These are phyloP conservation scores for Aureobasidium sp. DNA, from an alignment of 2,329 filamentous ascomycete genomes.

Conservation along the genomic window DNA sequence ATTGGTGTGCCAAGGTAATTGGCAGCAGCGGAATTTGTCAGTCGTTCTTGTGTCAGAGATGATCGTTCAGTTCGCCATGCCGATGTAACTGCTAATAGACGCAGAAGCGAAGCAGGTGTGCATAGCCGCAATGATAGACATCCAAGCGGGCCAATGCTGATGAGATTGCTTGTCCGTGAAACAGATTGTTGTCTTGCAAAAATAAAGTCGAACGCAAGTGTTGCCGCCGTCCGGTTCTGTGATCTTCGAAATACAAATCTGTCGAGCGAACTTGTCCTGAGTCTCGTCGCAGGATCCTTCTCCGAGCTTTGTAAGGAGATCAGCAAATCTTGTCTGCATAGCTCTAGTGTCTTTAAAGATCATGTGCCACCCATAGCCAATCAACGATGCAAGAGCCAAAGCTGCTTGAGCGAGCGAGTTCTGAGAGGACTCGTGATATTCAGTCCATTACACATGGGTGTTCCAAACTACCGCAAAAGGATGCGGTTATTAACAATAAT, in stretches of 20 bases:
- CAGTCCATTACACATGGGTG: not conserved
- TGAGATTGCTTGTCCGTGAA: not conserved
- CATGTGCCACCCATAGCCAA: not conserved
- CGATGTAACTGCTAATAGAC: slow-evolving; percentile 4
- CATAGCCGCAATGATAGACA: slow-evolving; percentile 8
- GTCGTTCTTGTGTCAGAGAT: not conserved
- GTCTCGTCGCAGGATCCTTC: not conserved
- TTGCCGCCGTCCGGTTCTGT: not conserved
- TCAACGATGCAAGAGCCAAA: not conserved
- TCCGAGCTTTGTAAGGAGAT: not conserved
- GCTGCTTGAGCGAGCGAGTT: not conserved
- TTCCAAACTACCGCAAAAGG: too few relatives aligned
- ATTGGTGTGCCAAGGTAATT: slow-evolving; percentile 10
- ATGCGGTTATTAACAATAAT: not conserved
- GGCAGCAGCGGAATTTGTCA: not conserved
- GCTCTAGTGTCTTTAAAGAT: not conserved
- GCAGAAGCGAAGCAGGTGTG: slow-evolving; percentile 1
- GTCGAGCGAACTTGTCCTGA: not conserved
- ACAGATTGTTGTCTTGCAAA: not conserved
- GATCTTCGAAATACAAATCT: not conserved
- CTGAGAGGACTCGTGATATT: not conserved
- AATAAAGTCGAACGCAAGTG: not conserved
- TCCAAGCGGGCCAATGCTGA: not conserved
- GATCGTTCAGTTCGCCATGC: slow-evolving; percentile 2
- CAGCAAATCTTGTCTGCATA: not conserved